Conservation (phyloP, 495 filamentous ascomycete genomes). For the Aspergillus egyptiacus region DNA sequence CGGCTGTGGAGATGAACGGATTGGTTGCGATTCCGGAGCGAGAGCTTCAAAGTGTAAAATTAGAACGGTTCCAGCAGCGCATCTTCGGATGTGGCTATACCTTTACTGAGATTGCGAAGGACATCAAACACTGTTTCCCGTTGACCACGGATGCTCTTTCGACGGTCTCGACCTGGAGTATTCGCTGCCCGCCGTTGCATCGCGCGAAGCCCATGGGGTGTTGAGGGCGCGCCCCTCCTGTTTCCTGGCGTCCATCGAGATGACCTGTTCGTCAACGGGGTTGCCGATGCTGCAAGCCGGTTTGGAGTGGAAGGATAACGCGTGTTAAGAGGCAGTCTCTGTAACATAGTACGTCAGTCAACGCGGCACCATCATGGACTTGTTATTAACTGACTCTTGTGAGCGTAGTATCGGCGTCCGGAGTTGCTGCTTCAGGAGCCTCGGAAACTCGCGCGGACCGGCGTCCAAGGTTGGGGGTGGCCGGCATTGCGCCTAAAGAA, state of each 20-base stretch:
- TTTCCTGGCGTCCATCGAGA: constrained; percentile 35
- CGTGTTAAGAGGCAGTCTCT: constrained; percentile 33
- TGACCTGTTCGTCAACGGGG: constrained; percentile 33
- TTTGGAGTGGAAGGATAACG: constrained; percentile 38
- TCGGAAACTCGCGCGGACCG: constrained; percentile 26
- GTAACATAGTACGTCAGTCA: constrained; percentile 20
- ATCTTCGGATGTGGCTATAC: constrained; percentile 20
- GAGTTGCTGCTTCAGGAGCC: constrained; percentile 22
- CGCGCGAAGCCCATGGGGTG: constrained; percentile 67
- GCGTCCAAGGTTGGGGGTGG: constrained; percentile 31
- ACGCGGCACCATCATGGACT: neutral
- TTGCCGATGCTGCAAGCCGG: constrained; percentile 28
- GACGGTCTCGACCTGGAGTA: constrained; percentile 62
- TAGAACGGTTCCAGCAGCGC: neutral
- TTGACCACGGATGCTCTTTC: constrained; percentile 60
- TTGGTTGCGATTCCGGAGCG: constrained; percentile 51
- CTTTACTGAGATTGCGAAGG: constrained; percentile 58
- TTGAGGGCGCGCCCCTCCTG: constrained; percentile 46
- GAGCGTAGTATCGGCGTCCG: constrained; percentile 28
- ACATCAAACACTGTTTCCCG: constrained; percentile 72
- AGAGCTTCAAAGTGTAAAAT: constrained; percentile 34
- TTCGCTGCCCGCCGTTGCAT: constrained; percentile 70
- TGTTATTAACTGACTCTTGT: constrained; percentile 24
- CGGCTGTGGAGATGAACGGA: constrained; percentile 53
- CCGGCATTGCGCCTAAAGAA: constrained; percentile 25